phyloP scores from a whole-genome alignment of 2,329 filamentous ascomycete genomes.

The Claviceps maximensis region DNA sequence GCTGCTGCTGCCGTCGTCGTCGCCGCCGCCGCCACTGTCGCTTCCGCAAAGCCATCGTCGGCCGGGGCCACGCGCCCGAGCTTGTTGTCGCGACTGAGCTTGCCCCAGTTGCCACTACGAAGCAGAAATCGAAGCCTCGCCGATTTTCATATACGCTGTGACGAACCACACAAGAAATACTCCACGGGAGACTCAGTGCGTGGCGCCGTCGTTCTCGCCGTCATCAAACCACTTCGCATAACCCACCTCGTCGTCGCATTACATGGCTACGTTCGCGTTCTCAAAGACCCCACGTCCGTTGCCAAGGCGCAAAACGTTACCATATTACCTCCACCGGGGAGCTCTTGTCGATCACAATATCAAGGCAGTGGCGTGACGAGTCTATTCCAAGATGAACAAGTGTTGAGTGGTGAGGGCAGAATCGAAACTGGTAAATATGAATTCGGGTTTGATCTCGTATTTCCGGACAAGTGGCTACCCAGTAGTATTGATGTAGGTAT shows the following conservation, averaged over 20 bases:
- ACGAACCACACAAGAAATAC: conserved; percentile 69
- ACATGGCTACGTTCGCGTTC: conserved; percentile 68
- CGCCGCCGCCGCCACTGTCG: conserved; percentile 10
- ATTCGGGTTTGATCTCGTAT: conserved; percentile 64
- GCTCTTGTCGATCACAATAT: conserved; percentile 37
- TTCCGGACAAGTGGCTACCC: conserved; percentile 57
- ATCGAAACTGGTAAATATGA: conserved; percentile 63
- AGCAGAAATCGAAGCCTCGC: conserved; percentile 50
- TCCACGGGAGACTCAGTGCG: conserved; percentile 60
- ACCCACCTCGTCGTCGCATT: conserved; percentile 69
- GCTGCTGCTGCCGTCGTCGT: conserved; percentile 16
- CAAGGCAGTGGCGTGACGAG: conserved; percentile 68
- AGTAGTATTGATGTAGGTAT: conserved; percentile 83
- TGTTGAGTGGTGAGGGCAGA: conserved; percentile 65
- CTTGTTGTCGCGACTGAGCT: conserved; percentile 39
- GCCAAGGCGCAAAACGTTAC: conserved; percentile 35
- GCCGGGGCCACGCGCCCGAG: conserved; percentile 16
- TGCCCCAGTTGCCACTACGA: conserved; percentile 36
- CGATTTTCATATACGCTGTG: conserved; percentile 66
- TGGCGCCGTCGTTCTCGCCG: conserved; percentile 58
- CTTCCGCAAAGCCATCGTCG: conserved; percentile 5
- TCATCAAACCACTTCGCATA: conserved; percentile 61
- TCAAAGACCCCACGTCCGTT: conserved; percentile 51
- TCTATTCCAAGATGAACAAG: conserved; percentile 70
- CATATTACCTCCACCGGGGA: conserved; percentile 24